phyloP scores from a whole-genome alignment of 2,329 filamentous ascomycete species.

The Hypoxylon sp. region DNA sequence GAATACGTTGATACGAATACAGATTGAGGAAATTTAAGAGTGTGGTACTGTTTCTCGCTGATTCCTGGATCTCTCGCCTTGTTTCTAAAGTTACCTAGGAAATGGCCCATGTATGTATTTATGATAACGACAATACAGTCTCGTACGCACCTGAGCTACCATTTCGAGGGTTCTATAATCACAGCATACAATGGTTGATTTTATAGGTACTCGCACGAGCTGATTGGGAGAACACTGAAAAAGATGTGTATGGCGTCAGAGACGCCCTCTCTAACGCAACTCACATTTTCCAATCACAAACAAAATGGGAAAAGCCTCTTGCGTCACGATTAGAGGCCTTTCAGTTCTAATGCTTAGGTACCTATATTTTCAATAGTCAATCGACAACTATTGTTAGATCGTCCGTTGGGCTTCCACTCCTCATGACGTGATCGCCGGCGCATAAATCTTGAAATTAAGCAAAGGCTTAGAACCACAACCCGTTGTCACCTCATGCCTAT shows the following conservation, averaged over 20 bases:
- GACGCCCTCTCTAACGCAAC: neutral
- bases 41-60: no score
- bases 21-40: no score
- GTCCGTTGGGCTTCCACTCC: neutral
- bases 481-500: neutral
- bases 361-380: no score
- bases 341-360: neutral
- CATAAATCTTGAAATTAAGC: neutral
- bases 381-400: neutral
- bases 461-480: neutral
- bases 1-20: no score
- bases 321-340: neutral
- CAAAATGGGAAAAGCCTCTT: neutral
- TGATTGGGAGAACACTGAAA: neutral
- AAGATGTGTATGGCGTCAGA: conserved; percentile 1
- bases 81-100: no score
- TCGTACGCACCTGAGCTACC: no score
- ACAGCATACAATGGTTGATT: no score
- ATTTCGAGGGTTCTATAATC: no score
- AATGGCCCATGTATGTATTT: no score
- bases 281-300: neutral
- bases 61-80: no score
- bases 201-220: no score
- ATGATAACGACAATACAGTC: no score
- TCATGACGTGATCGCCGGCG: conserved; percentile 22